Percentiles rank a stretch among this genome's conserved stretches.
Conservation (phyloP, 768 basidiomycete genomes). For the Arthromyces matolae region DNA sequence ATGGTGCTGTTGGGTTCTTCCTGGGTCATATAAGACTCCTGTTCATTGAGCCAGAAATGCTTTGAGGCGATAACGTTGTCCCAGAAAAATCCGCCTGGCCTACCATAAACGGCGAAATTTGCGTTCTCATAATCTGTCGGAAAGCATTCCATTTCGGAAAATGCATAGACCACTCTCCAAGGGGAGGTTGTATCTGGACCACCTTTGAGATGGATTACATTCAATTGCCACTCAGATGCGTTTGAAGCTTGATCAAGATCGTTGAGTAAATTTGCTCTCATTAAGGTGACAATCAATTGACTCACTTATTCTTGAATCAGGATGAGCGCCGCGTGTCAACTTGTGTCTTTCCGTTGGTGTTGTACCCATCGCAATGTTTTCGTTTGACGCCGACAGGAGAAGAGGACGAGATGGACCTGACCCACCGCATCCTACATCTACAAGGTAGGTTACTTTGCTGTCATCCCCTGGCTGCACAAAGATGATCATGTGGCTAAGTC, state of each 20-base stretch:
- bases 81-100: slow-evolving; percentile 5
- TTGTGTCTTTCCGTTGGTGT: slow-evolving; percentile 11
- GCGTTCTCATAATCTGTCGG: slow-evolving; percentile 9
- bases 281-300: background rate
- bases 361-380: slow-evolving; percentile 11
- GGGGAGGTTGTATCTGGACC: background rate
- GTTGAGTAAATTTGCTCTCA: background rate
- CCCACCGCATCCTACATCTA: slow-evolving; percentile 14
- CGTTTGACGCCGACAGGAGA: slow-evolving; percentile 7
- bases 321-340: slow-evolving; percentile 8
- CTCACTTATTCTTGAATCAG: slow-evolving; percentile 8
- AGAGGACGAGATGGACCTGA: slow-evolving; percentile 10
- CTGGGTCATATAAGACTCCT: background rate
- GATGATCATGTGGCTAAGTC: slow-evolving; percentile 11
- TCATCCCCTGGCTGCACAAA: slow-evolving; percentile 11
- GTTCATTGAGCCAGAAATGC: slow-evolving; percentile 7
- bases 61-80: slow-evolving; percentile 10
- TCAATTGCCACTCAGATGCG: slow-evolving; percentile 6
- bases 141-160: slow-evolving; percentile 9
- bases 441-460: slow-evolving; percentile 13
- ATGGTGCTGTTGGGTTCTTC: background rate
- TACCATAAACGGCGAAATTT: slow-evolving; percentile 7
- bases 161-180: slow-evolving; percentile 12
- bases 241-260: slow-evolving; percentile 1
- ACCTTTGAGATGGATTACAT: slow-evolving; percentile 10